Evolutionary conservation across 768 basidiomycete genomes (phyloP).

Genomic region (Leucosporidium creatinivorum): DNA sequence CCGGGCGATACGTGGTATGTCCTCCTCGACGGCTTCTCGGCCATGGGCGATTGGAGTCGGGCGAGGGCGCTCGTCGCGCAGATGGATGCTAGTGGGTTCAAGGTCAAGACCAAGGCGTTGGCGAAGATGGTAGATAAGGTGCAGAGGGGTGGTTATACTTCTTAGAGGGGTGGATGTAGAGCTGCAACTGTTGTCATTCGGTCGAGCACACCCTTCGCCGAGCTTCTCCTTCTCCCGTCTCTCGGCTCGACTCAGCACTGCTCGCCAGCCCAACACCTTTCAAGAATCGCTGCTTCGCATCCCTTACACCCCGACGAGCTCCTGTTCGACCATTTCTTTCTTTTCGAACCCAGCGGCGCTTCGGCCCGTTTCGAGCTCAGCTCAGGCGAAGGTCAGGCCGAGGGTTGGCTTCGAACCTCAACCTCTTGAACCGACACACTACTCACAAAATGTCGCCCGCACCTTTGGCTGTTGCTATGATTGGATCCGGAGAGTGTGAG

Average conservation of each 20-base stretch:
- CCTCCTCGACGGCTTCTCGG: constrained; percentile 58
- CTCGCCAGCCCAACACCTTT: too few species aligned
- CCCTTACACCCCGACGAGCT: too few species aligned
- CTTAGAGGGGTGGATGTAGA: neutral
- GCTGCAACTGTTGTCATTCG: too few species aligned
- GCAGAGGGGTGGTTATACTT: constrained; percentile 40
- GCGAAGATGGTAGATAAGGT: constrained; percentile 51
- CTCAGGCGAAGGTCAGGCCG: too few species aligned
- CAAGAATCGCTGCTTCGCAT: too few species aligned
- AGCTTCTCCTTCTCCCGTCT: too few species aligned
- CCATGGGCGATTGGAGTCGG: constrained; percentile 54
- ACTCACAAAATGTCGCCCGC: neutral
- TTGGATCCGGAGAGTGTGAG: constrained; percentile 2
- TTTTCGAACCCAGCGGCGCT: too few species aligned
- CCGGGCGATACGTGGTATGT: constrained; percentile 67
- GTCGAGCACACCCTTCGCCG: too few species aligned
- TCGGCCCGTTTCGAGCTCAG: too few species aligned
- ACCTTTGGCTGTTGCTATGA: neutral
- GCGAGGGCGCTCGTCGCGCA: constrained; percentile 58
- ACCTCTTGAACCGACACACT: neutral
- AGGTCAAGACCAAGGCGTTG: constrained; percentile 47
- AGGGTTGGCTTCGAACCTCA: neutral
- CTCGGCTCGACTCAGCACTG: too few species aligned
- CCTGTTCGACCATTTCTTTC: too few species aligned
- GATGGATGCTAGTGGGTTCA: constrained; percentile 50